Evolutionary conservation across 1,284 basidiomycete species (phyloP).

Genomic region (Omphalotus olearius): DNA sequence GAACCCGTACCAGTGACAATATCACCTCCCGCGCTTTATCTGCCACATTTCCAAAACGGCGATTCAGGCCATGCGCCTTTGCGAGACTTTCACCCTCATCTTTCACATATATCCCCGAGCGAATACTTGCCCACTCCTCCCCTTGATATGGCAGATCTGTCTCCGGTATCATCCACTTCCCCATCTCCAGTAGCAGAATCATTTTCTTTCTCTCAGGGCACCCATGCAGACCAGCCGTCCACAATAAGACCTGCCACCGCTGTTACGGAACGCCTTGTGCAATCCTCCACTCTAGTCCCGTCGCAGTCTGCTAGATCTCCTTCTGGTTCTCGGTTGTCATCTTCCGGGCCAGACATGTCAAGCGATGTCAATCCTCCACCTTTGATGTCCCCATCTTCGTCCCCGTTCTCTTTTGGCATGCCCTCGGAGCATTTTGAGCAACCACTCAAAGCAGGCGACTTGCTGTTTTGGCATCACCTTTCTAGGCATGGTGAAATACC

Average conservation of each 20-base stretch:
- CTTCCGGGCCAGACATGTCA: slow-evolving; percentile 2
- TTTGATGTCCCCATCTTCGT: slow-evolving; percentile 12
- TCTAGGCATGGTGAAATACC: slow-evolving; percentile 70
- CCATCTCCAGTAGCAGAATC: slow-evolving; percentile 24
- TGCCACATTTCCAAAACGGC: slow-evolving; percentile 7
- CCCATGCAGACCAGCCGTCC: slow-evolving; percentile 1
- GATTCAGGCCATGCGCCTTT: slow-evolving; percentile 1
- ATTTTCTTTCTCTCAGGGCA: slow-evolving; percentile 15
- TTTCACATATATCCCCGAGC: slow-evolving; percentile 7
- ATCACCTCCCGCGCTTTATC: slow-evolving; percentile 18
- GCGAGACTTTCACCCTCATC: slow-evolving; percentile 15
- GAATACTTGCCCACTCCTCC: slow-evolving; percentile 39
- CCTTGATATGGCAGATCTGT: slow-evolving; percentile 30
- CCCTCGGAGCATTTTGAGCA: slow-evolving; percentile 33
- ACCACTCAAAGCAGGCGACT: slow-evolving; percentile 56
- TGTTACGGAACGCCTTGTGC: not conserved
- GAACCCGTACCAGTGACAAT: slow-evolving; percentile 22
- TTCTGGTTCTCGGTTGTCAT: not conserved
- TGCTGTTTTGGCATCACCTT: slow-evolving; percentile 79
- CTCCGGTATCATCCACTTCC: slow-evolving; percentile 21
- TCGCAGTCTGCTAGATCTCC: not conserved
- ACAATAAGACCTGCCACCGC: not conserved
- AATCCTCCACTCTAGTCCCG: not conserved
- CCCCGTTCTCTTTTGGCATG: slow-evolving; percentile 21
- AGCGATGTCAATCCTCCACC: slow-evolving; percentile 1